phyloP scores from a whole-genome alignment of 2,329 filamentous ascomycete species.

The Microsporum ferrugineum region DNA sequence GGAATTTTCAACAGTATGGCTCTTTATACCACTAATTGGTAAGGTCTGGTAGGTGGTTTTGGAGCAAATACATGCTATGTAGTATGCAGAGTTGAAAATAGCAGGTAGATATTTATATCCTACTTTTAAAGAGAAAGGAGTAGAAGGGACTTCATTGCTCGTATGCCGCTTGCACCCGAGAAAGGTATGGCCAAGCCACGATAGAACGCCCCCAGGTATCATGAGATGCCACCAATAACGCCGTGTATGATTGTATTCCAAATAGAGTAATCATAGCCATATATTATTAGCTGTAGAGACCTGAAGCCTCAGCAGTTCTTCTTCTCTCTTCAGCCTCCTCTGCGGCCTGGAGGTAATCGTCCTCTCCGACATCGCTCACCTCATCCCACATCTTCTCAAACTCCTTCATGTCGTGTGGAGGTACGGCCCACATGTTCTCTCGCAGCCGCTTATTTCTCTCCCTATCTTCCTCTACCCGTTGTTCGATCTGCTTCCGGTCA shows the following conservation, averaged over 20 bases:
- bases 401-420: conserved; percentile 55
- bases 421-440: conserved; percentile 88
- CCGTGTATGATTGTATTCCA: not conserved
- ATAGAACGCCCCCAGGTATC: not conserved
- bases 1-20: too few relatives aligned
- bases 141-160: too few relatives aligned
- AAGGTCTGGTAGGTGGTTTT: too few relatives aligned
- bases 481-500: conserved; percentile 83
- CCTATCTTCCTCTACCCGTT: conserved; percentile 91
- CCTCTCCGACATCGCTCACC: conserved; percentile 72
- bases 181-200: conserved; percentile 1
- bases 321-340: conserved; percentile 58
- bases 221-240: not conserved
- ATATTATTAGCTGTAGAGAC: conserved; percentile 2
- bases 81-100: too few relatives aligned
- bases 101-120: too few relatives aligned
- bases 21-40: too few relatives aligned
- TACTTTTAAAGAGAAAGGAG: too few relatives aligned
- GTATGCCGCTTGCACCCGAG: too few relatives aligned
- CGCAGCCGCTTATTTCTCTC: conserved; percentile 85
- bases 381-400: conserved; percentile 77
- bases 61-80: too few relatives aligned
- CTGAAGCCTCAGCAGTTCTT: conserved; percentile 32
- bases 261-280: not conserved
- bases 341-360: conserved; percentile 64